Evolutionary conservation across 495 filamentous ascomycete genomes (phyloP), one percentile per base, ranked within the genome.

Genomic region (Podospora didyma): DNA sequence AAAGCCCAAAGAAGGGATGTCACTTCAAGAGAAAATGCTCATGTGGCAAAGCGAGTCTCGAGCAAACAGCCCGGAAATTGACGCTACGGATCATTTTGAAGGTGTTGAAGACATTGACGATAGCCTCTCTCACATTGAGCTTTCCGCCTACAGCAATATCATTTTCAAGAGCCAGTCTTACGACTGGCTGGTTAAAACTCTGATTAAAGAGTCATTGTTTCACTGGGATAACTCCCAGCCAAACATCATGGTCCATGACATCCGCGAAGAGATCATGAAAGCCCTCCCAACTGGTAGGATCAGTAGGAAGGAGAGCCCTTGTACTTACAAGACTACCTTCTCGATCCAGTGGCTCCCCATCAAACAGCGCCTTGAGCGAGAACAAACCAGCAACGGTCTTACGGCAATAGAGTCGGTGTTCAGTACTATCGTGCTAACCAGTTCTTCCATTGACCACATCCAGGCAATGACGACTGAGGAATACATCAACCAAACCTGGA

Each of bases 131-230:
- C 21, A 54, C 51, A 9, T 22, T 14, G 41, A 54, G 9, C 41
- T 54, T 10, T 21, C 51, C 2, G 12, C 23, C 7, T 54, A 54
- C 51, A 54, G 51, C 41, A 39, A 21, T 24, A 41, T 41, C 26
- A 54, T 54, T 31, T 14, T 54, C 26, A n/a, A 46, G 22, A 54
- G 51, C 34, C 17, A 46, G 21, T 37, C 51, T 16, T 54, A 54
- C 39, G 28, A 46, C 12, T 20, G 42, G 7, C 23, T 54, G 42
- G 37, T 54, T 24, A 41, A 46, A 19, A 41, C 26, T 10, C 14
- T 54, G 21, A 19, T 21, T 39, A 54, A 34, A 23, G 51, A 54
- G 39, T 46, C 51, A 11, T 46, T 22, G 1, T 34, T 54, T 46
- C 23, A 46, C 21, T 46, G 14, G 19, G 42, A 46, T 46, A 14